Conservation (phyloP, 2,329 filamentous ascomycete species). For the Thielaviopsis musarum region DNA sequence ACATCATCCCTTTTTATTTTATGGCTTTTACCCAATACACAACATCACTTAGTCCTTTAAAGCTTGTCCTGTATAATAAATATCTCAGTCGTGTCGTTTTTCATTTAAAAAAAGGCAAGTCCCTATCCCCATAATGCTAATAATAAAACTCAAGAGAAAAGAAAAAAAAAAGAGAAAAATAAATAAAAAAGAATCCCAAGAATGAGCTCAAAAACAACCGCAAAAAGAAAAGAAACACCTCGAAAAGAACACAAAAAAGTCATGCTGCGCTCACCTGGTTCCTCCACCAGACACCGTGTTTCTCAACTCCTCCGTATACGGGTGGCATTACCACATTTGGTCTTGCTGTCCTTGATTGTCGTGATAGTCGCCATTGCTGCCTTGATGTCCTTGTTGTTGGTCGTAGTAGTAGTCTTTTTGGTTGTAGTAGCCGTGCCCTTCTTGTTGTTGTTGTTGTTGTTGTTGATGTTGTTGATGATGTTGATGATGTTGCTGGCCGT, state of each 20-base stretch:
- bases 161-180: not conserved
- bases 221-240: not conserved
- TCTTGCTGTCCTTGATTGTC: constrained; percentile 1
- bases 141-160: not conserved
- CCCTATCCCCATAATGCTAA: not conserved
- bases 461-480: not conserved
- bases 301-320: not conserved
- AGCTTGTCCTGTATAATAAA: not conserved
- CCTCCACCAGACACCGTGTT: too few species aligned
- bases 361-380: not conserved
- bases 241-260: not conserved
- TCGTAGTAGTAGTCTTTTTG: constrained; percentile 6
- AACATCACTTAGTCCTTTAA: too few species aligned
- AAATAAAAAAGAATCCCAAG: constrained; percentile 1
- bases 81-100: not conserved
- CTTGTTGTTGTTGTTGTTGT: not conserved
- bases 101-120: not conserved
- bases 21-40: too few species aligned
- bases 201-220: not conserved
- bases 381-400: not conserved
- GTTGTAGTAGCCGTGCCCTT: not conserved
- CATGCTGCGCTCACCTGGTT: too few species aligned
- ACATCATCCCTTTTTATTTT: too few species aligned
- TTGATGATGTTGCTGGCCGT: not conserved
- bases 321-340: constrained; percentile 10